phyloP scores from a whole-genome alignment of 148 eudicot species.

The Amaranthus palmeri region DNA sequence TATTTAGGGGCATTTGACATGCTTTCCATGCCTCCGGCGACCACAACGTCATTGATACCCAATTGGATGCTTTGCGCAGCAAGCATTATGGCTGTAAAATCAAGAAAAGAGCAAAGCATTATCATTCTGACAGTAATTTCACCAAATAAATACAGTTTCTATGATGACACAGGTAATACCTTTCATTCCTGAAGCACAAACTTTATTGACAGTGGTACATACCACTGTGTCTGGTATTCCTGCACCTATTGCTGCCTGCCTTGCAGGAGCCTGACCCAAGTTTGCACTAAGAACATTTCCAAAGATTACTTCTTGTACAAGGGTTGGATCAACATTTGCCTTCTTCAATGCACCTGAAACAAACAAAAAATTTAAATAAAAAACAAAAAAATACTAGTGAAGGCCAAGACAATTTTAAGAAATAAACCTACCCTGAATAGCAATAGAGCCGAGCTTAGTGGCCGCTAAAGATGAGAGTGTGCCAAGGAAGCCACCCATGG shows the following conservation, averaged over 20 bases:
- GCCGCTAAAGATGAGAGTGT: slow-evolving; percentile 80
- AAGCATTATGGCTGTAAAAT: slow-evolving; percentile 78
- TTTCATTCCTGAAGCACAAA: slow-evolving; percentile 99
- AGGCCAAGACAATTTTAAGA: neutral
- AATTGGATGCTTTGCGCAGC: slow-evolving; percentile 94
- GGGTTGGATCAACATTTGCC: slow-evolving; percentile 87
- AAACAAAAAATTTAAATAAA: neutral
- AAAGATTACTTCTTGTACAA: slow-evolving; percentile 86
- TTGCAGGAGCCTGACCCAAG: slow-evolving; percentile 96
- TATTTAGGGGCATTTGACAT: slow-evolving; percentile 97
- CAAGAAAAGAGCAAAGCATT: slow-evolving; percentile 8
- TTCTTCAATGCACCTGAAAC: slow-evolving; percentile 81
- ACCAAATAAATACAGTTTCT: neutral
- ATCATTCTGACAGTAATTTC: neutral
- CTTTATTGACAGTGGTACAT: slow-evolving; percentile 93
- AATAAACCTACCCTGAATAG: slow-evolving; percentile 58
- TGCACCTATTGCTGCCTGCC: slow-evolving; percentile 97
- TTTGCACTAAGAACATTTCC: slow-evolving; percentile 97
- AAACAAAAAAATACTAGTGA: neutral
- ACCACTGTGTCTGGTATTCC: slow-evolving; percentile 79
- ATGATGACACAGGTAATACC: slow-evolving; percentile 32
- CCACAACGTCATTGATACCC: slow-evolving; percentile 91
- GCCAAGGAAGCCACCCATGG: slow-evolving; percentile 96
- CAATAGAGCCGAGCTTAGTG: slow-evolving; percentile 87
- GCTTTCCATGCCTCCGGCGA: slow-evolving; percentile 99